phyloP scores from a whole-genome alignment of 108 stramenopile genomes.

The Epithemia pelagica region DNA sequence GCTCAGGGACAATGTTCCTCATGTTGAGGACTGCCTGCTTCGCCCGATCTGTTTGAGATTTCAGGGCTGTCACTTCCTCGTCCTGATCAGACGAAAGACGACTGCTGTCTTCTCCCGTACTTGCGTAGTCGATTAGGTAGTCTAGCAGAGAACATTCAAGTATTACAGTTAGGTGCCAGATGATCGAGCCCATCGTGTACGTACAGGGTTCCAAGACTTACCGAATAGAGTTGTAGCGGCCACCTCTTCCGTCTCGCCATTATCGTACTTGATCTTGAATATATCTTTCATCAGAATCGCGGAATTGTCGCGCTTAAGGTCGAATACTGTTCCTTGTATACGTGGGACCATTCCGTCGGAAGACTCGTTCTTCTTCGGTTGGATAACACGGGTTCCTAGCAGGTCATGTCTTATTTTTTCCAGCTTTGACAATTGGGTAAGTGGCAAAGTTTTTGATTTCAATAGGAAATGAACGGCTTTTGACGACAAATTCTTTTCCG shows the following conservation, averaged over 20 bases:
- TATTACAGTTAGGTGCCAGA: no score
- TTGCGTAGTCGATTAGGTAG: no score
- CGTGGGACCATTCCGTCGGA: background rate
- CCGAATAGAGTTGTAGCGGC: conserved; percentile 33
- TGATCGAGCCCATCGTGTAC: no score
- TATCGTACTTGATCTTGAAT: conserved; percentile 55
- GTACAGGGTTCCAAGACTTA: conserved; percentile 36
- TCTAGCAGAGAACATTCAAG: no score
- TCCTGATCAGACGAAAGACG: no score
- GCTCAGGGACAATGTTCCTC: no score
- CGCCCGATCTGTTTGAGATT: no score
- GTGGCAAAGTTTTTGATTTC: background rate
- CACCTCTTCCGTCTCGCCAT: conserved; percentile 61
- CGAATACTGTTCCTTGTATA: background rate
- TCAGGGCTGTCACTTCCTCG: no score
- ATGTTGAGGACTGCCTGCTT: no score
- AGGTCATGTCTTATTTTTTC: background rate
- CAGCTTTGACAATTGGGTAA: background rate
- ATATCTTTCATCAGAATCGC: conserved; percentile 8
- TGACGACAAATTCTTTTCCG: background rate
- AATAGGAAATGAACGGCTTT: background rate
- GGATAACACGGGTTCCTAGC: background rate
- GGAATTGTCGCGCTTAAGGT: conserved; percentile 4
- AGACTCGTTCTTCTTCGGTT: background rate
- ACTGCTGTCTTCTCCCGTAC: no score